These are phyloP conservation scores for Sarocladium kiliense DNA, from an alignment of 2,329 filamentous ascomycete genomes.

Conservation along the genomic window DNA sequence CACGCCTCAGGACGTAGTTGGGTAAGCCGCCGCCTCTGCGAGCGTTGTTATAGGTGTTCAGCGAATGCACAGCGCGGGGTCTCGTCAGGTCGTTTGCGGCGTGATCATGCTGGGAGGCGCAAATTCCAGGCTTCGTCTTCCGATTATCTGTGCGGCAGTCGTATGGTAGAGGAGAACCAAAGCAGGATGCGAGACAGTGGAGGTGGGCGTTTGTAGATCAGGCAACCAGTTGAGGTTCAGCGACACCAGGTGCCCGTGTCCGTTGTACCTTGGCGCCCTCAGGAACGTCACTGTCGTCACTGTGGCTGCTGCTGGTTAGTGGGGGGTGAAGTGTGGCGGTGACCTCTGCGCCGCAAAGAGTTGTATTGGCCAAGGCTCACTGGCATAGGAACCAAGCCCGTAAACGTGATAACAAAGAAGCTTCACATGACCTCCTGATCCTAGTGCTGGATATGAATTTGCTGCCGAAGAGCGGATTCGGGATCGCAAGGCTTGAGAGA, in stretches of 20 bases:
- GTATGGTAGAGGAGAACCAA: not conserved
- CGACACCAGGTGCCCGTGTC: not conserved
- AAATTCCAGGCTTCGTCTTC: too few relatives aligned
- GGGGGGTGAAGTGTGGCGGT: not conserved
- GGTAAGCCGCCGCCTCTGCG: too few relatives aligned
- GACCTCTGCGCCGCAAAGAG: not conserved
- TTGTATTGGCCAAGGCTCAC: too few relatives aligned
- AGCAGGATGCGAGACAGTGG: not conserved
- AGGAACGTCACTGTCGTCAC: conserved; percentile 3
- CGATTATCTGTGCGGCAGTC: too few relatives aligned
- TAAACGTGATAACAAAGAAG: too few relatives aligned
- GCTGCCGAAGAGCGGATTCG: too few relatives aligned
- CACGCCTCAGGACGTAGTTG: too few relatives aligned
- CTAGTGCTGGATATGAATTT: too few relatives aligned
- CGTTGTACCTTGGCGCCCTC: not conserved
- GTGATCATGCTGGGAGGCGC: not conserved
- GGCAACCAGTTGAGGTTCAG: not conserved
- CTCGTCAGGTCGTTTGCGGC: not conserved
- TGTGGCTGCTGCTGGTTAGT: not conserved
- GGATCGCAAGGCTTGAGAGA: too few relatives aligned
- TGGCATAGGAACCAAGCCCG: too few relatives aligned
- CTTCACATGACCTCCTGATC: too few relatives aligned
- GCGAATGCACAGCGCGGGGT: not conserved
- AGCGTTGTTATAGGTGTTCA: not conserved
- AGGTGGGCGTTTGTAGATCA: not conserved